Conservation (phyloP, 177 flowering plant species). For the Vitis hybrid region DNA sequence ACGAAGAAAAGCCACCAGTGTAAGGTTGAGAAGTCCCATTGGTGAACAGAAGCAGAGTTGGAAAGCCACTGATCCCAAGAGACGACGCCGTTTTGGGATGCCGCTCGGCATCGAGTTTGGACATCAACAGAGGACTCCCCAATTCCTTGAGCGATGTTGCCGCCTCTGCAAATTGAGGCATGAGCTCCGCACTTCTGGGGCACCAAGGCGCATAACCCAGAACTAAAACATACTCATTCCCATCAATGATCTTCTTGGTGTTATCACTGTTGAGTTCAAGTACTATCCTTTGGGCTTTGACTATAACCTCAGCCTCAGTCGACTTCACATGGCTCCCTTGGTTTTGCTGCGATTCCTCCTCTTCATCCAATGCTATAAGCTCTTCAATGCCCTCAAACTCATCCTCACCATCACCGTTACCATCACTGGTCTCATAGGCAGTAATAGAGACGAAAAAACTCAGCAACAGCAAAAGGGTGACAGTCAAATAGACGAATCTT, state of each 20-base stretch:
- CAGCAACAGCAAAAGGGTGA: slow-evolving; percentile 39
- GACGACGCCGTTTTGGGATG: slow-evolving; percentile 60
- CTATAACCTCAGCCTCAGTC: slow-evolving; percentile 66
- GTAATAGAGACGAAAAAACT: slow-evolving; percentile 19
- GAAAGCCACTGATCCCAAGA: slow-evolving; percentile 83
- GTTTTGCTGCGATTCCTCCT: slow-evolving; percentile 30
- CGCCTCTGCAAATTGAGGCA: slow-evolving; percentile 92
- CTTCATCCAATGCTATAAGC: slow-evolving; percentile 73
- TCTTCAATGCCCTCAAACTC: slow-evolving; percentile 64
- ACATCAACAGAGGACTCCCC: slow-evolving; percentile 64
- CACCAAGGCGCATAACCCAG: slow-evolving; percentile 97
- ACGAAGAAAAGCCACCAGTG: slow-evolving; percentile 81
- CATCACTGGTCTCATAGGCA: slow-evolving; percentile 11
- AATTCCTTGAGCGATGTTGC: slow-evolving; percentile 67
- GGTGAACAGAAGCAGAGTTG: slow-evolving; percentile 75
- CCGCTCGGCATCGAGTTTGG: slow-evolving; percentile 84
- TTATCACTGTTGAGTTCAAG: slow-evolving; percentile 70
- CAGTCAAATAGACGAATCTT: slow-evolving; percentile 37
- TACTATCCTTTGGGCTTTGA: slow-evolving; percentile 80
- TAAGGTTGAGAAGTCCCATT: slow-evolving; percentile 73
- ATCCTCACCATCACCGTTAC: slow-evolving; percentile 26
- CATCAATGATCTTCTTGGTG: slow-evolving; percentile 49
- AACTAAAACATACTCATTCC: slow-evolving; percentile 72
- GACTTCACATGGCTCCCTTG: slow-evolving; percentile 23
- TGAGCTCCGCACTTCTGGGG: slow-evolving; percentile 80